Evolutionary conservation across 345 rosid genomes (phyloP).

Genomic region (Populus simonii): DNA sequence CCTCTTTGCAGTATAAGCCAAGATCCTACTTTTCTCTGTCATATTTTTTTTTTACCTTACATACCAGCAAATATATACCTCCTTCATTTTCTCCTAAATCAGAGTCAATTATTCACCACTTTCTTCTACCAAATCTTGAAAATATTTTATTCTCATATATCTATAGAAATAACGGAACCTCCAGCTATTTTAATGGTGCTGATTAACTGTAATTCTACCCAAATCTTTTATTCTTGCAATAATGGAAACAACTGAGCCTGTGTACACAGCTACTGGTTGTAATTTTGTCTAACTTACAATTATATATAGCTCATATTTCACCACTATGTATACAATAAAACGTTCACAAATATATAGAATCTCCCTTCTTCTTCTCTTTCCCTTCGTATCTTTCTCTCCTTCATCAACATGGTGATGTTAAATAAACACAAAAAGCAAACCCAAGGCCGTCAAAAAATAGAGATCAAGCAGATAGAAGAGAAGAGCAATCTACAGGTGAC

Average conservation of each 20-base stretch:
- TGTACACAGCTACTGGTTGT: no score
- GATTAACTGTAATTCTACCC: background rate
- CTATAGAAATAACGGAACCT: background rate
- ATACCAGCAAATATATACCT: background rate
- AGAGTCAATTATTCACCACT: background rate
- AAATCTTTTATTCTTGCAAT: no score
- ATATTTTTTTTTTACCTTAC: no score
- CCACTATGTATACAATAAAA: no score
- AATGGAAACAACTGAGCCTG: background rate
- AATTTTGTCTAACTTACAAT: no score
- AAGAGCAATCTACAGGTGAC: constrained; percentile 20
- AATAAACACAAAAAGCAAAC: constrained; percentile 12
- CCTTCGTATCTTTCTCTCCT: background rate
- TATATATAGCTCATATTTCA: no score
- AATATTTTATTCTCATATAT: background rate
- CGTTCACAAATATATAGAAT: background rate
- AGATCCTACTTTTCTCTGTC: no score
- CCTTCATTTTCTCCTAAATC: background rate
- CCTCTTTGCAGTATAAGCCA: no score
- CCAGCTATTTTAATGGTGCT: background rate
- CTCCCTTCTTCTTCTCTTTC: no score
- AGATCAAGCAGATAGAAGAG: constrained; percentile 12
- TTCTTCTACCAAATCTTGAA: background rate
- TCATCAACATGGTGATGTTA: constrained; percentile 1
- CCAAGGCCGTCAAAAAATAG: constrained; percentile 12